Evolutionary conservation across 2,329 filamentous ascomycete genomes (phyloP), one percentile per base, ranked within the genome.

Genomic region (Aspergillus awamori): DNA sequence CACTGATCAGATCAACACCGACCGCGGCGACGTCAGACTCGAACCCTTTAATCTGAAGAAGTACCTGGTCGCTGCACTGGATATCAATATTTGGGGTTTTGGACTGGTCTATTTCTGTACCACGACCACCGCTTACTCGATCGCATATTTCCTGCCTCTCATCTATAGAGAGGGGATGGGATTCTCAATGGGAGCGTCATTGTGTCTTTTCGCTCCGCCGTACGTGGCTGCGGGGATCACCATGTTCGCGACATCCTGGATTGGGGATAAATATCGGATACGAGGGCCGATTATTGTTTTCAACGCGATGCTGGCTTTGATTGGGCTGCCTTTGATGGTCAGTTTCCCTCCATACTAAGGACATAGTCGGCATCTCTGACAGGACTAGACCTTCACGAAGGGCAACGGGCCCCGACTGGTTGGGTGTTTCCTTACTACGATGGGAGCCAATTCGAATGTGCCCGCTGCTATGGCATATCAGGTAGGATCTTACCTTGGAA

Each of bases 31-130:
- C 66, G 80, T 74, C 13, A 62, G 70, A 2, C 64, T 74, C 1
- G 76, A 80, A 48, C 75, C 81, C 2, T 87, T 89, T 69, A 77
- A 79, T 24, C 53, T 84, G 4, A 54, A 61, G 5, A 77, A 75
- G 53, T 86, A 87, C 70, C 65, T 86, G 13, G 61, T 72, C 13
- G 78, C 79, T 22, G 82, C 79, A 1, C 61, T 69, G 2, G 84
- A 88, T 76, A 81, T 77, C 79, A 85, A 85, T 72, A 79, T 89
- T 60, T 90, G 87, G 87, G 81, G 75, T 0, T 89, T 72, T 59
- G 70, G 68, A n/a, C 67, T 68, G 2, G 70, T 69, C 4, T 72
- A 70, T n/a, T 72, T 72, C 17, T 65, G 62, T 20, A 63, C 57
- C 3, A 65, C 63, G 1, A 66, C 61, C 3, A 65, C 61, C 1